Conservation (phyloP, 179 eudicot genomes). For the Vitellaria paradoxa region DNA sequence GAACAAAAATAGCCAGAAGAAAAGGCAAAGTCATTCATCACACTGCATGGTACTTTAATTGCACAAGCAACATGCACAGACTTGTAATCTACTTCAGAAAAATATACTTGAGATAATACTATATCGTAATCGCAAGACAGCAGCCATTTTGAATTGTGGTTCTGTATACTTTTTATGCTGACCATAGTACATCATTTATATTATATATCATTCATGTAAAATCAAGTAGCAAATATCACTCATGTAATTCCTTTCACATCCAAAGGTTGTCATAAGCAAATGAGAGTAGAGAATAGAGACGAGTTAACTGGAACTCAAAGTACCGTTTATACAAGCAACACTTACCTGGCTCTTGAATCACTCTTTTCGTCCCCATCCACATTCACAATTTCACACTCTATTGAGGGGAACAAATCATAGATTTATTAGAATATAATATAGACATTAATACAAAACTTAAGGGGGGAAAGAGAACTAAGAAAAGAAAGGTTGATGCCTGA, state of each 20-base stretch:
- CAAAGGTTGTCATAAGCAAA: not conserved
- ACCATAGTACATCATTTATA: too few species aligned
- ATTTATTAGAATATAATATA: not conserved
- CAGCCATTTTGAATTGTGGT: too few species aligned
- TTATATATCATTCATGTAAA: not conserved
- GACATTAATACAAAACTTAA: not conserved
- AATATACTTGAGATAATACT: not conserved
- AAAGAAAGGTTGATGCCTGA: constrained; percentile 1
- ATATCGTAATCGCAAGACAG: too few species aligned
- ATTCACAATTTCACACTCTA: constrained; percentile 34
- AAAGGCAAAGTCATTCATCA: not conserved
- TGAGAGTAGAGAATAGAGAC: not conserved
- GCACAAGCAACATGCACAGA: not conserved
- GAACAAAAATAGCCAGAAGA: not conserved
- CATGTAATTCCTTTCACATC: not conserved
- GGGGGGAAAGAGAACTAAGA: not conserved
- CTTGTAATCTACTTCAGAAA: not conserved
- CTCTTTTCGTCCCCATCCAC: constrained; percentile 29
- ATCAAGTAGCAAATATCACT: not conserved
- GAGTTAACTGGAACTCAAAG: not conserved
- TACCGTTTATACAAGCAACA: not conserved
- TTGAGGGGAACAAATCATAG: not conserved
- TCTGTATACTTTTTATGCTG: too few species aligned
- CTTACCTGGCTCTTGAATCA: constrained; percentile 54
- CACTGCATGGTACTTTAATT: not conserved